Percentiles rank a stretch among this genome's conserved stretches.
phyloP scores from a whole-genome alignment of 345 rosid genomes.

The Ricinus communis region DNA sequence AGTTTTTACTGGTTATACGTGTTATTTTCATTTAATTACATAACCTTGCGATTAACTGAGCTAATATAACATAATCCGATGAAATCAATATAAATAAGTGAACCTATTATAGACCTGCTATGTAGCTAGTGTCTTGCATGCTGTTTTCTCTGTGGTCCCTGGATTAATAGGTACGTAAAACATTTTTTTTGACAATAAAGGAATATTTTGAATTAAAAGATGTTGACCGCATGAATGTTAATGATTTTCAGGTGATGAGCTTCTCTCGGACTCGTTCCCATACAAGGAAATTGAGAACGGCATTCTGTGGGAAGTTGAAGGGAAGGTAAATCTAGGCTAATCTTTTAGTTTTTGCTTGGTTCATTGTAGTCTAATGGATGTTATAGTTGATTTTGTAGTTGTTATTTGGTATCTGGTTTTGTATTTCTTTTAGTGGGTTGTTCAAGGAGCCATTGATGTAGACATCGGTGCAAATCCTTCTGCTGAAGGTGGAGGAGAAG shows the following conservation, averaged over 20 bases:
- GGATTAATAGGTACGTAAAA: neutral
- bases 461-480: conserved; percentile 98
- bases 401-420: neutral
- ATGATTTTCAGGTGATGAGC: conserved; percentile 39
- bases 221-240: neutral
- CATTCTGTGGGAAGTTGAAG: conserved; percentile 85
- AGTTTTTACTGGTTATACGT: no score
- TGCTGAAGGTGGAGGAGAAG: conserved; percentile 80
- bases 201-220: neutral
- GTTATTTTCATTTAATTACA: neutral
- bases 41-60: neutral
- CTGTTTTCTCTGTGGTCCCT: neutral
- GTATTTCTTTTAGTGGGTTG: conserved; percentile 63
- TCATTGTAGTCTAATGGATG: neutral
- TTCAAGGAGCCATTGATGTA: conserved; percentile 66
- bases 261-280: conserved; percentile 89
- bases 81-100: neutral
- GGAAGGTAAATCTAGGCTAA: conserved; percentile 71
- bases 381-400: neutral
- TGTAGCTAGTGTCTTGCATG: neutral
- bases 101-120: neutral
- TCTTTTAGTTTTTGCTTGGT: neutral
- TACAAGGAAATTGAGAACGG: conserved; percentile 84
- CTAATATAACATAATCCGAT: neutral
- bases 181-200: neutral